Percentiles rank a stretch among this genome's conserved stretches.
These are phyloP conservation scores for Apiosordaria backusii DNA, from an alignment of 495 filamentous ascomycete genomes.

Conservation along the genomic window DNA sequence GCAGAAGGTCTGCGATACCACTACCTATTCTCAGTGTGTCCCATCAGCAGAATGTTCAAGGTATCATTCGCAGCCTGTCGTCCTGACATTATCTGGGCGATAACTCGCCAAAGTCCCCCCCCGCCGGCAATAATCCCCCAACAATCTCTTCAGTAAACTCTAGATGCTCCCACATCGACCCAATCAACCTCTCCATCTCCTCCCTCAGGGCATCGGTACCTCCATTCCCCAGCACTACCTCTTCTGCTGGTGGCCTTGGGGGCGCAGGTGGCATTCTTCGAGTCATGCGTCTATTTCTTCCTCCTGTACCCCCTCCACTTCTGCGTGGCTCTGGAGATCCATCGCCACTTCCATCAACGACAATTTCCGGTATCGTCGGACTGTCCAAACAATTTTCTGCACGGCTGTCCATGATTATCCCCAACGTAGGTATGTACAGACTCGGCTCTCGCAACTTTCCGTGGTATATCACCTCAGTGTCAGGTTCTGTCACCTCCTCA, in stretches of 20 bases:
- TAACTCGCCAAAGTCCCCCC: background rate
- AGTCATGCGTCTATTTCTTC: background rate
- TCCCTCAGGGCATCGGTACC: background rate
- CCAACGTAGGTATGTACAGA: background rate
- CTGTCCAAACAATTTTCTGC: background rate
- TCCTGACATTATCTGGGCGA: background rate
- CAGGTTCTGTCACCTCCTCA: too few relatives aligned
- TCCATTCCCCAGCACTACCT: background rate
- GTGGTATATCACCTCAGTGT: background rate
- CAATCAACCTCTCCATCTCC: slow-evolving; percentile 5
- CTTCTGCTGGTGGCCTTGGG: background rate
- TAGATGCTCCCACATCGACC: slow-evolving; percentile 3
- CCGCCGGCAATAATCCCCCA: background rate
- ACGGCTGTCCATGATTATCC: background rate
- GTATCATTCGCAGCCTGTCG: too few relatives aligned
- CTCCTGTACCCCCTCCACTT: background rate
- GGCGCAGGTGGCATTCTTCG: background rate
- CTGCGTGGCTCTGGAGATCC: background rate
- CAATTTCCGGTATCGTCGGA: background rate
- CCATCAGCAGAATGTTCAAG: too few relatives aligned
- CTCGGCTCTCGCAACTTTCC: background rate
- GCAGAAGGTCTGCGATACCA: background rate
- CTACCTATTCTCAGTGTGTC: too few relatives aligned
- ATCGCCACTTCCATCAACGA: background rate
- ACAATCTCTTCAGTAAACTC: slow-evolving; percentile 2